phyloP scores from a whole-genome alignment of 2,329 filamentous ascomycete species.

The Aspergillus persii region DNA sequence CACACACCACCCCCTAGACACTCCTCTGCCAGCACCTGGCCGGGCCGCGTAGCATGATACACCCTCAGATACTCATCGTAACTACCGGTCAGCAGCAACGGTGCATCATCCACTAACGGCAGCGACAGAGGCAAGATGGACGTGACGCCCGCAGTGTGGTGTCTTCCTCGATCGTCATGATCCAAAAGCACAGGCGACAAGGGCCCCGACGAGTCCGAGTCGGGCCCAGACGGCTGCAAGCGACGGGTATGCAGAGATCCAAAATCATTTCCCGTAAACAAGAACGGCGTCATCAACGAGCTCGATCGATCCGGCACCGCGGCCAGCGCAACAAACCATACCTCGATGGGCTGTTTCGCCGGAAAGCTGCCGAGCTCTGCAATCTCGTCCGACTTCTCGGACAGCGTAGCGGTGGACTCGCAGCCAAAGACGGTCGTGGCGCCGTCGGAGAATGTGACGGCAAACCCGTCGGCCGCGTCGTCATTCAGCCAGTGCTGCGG shows the following conservation, averaged over 20 bases:
- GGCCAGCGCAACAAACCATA: constrained; percentile 40
- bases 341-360: constrained; percentile 35
- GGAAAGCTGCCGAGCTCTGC: constrained; percentile 27
- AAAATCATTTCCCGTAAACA: constrained; percentile 43
- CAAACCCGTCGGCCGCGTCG: constrained; percentile 51
- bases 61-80: constrained; percentile 85
- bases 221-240: constrained; percentile 14
- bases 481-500: constrained; percentile 42
- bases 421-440: constrained; percentile 55
- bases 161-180: constrained; percentile 50
- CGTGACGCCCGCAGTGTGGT: constrained; percentile 81
- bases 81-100: constrained; percentile 76
- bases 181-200: constrained; percentile 20
- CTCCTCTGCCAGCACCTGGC: constrained; percentile 59
- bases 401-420: background rate
- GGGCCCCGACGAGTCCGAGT: background rate
- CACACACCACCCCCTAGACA: constrained; percentile 81
- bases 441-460: constrained; percentile 69
- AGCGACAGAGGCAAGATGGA: constrained; percentile 70
- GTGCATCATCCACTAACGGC: constrained; percentile 42
- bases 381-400: background rate
- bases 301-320: constrained; percentile 11
- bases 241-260: constrained; percentile 33
- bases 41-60: constrained; percentile 37
- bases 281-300: constrained; percentile 17